Evolutionary conservation across 768 basidiomycete species (phyloP), one percentile per base, ranked within the genome.

Genomic region (Amylocystis lapponica): DNA sequence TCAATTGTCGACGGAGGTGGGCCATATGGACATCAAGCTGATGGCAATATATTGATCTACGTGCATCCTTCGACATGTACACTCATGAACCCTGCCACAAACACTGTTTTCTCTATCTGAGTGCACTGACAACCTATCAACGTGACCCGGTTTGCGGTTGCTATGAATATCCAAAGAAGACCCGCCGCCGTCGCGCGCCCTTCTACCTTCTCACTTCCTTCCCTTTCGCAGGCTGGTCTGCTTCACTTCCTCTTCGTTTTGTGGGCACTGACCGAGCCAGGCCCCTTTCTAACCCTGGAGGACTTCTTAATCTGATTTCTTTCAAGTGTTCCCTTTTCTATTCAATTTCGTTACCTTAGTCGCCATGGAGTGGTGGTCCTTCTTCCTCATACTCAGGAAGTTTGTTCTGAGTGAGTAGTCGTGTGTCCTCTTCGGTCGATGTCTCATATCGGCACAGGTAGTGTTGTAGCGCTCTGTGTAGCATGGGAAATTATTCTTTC

Each of bases 241-340:
- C n/a, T n/a, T n/a, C 41, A 30, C 46, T 37, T 31, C 47, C 17
- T 45, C 43, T 52, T 47, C 45, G 46, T 53, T 55, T 52, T 27
- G 37, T 43, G 51, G 59, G 54, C 48, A 40, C 55, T 56, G 59
- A 57, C 53, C 54, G 53, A 54, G 59, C 57, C 59, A 56, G 54
- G 54, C 54, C 52, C 33, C 46, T 53, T 49, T 53, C 49, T 35
- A 42, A 50, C 56, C 59, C 56, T 55, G 56, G 56, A 43, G 56
- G 56, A 50, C 46, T 42, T 45, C 48, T 45, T 49, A 29, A 41
- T 47, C 36, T 6, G 38, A 21, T 38, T 30, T 47, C 17, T 48
- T 17, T 29, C 36, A 38, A 35, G 32, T 19, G 27, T 43, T 46
- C 39, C 20, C 37, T 13, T 36, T 49, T 45, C 17, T 30, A 33